Evolutionary conservation across 805 yeast genomes (phyloP), one percentile per base, ranked within the genome.

Genomic region (Candida insectorum): DNA sequence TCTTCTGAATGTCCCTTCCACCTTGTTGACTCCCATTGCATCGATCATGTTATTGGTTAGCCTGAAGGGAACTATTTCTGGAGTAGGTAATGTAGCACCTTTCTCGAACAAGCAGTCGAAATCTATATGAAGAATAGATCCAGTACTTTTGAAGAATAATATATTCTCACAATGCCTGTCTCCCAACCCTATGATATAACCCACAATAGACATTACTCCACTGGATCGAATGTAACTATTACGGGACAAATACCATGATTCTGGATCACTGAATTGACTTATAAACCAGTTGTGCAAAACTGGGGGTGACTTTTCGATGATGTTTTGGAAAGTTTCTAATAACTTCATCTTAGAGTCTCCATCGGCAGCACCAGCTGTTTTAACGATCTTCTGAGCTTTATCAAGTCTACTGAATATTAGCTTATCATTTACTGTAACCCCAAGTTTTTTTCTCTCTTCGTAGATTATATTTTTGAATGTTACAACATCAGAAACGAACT

Each of bases 121-220:
- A 59, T 94, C 99, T 35, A 93, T 97, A 56, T 93, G 99, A 41
- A 93, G 60, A 0, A 87, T 77, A 6, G 77, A 78, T 1, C 98
- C 98, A 3, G 80, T 73, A 26, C 69, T 73, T 40, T 81, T 81
- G 47, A 80, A 73, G 24, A 91, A 63, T 34, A 93, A 60, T 14
- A 93, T 77, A 51, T 93, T 93, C 51, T 93, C 99, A 46, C 96
- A 84, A 54, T 93, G 99, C 24, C 99, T 71, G 58, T 93, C 99
- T 16, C 99, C 99, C 31, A 93, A 69, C 6, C 98, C 98, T 17
- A 93, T 68, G 28, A 93, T 77, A 53, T 85, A 86, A 0, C 99
- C 98, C 4, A 91, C 95, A 68, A 93, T 87, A 0, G 97, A 88
- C 98, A 94, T 93, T 0, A 91, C 97, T 0, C 97, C 96, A 17